Percentiles rank a stretch among this genome's conserved stretches.
phyloP scores from a whole-genome alignment of 75 land plant species.

The Gnetum montanum region DNA sequence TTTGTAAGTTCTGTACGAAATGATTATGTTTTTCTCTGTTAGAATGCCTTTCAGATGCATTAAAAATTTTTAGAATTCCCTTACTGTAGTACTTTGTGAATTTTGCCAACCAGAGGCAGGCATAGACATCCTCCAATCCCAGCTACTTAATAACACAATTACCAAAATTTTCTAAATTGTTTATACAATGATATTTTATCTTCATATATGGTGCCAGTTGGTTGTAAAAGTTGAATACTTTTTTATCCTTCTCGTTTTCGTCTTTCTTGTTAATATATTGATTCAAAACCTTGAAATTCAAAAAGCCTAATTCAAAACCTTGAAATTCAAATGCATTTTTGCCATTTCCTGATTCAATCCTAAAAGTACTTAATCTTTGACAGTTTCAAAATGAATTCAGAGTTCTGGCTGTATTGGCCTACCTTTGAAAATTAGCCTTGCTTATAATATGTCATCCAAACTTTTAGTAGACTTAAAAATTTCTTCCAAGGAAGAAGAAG shows the following conservation, averaged over 20 bases:
- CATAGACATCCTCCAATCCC: constrained; percentile 7
- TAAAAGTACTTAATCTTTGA: no score
- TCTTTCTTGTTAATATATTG: neutral
- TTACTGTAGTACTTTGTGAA: constrained; percentile 25
- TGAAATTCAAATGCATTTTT: neutral
- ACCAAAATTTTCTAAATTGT: constrained; percentile 1
- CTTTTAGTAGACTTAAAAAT: no score
- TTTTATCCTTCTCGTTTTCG: neutral
- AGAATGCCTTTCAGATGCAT: constrained; percentile 2
- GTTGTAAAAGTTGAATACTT: no score
- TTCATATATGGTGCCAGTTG: neutral
- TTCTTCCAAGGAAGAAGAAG: no score
- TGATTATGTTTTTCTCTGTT: neutral
- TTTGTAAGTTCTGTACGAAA: constrained; percentile 5
- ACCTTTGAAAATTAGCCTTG: no score
- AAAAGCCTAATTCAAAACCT: neutral
- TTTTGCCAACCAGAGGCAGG: constrained; percentile 12
- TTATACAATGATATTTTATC: neutral
- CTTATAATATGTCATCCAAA: constrained; percentile 11
- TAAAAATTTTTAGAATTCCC: constrained; percentile 12
- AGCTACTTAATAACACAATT: constrained; percentile 9
- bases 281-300: constrained; percentile 1
- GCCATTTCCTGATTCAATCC: neutral
- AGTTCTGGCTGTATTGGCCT: no score
- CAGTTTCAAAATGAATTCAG: no score